Percentiles rank a stretch among this genome's conserved stretches.
phyloP scores from a whole-genome alignment of 2,329 filamentous ascomycete species.

The Leptodontidium sp. region DNA sequence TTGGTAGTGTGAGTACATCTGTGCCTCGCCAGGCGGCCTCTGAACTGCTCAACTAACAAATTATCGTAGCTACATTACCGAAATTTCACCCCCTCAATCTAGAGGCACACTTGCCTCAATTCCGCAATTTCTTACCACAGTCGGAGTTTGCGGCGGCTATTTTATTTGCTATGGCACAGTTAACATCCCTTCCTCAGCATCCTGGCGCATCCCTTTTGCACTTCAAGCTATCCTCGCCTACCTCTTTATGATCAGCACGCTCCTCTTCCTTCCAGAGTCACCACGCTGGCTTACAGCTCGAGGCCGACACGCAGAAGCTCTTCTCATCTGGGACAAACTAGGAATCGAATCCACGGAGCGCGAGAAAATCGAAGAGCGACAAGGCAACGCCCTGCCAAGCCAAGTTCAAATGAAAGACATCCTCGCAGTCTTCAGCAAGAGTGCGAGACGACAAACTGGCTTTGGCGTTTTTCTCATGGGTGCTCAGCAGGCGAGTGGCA shows the following conservation, averaged over 20 bases:
- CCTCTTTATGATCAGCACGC: constrained; percentile 49
- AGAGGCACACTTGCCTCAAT: constrained; percentile 60
- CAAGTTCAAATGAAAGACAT: constrained; percentile 37
- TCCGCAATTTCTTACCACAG: constrained; percentile 60
- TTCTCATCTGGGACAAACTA: constrained; percentile 47
- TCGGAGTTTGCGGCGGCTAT: constrained; percentile 62
- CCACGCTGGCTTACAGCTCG: constrained; percentile 64
- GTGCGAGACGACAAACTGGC: constrained; percentile 56
- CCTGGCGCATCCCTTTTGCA: constrained; percentile 65
- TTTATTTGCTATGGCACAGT: constrained; percentile 67
- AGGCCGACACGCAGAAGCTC: constrained; percentile 57
- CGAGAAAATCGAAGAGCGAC: constrained; percentile 38
- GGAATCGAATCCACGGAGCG: constrained; percentile 39
- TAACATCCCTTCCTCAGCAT: constrained; percentile 54
- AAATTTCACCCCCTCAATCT: constrained; percentile 61
- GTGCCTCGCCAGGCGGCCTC: background rate
- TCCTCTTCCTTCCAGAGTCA: constrained; percentile 59
- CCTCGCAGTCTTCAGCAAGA: constrained; percentile 48
- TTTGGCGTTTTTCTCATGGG: constrained; percentile 65
- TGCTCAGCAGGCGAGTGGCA: constrained; percentile 67
- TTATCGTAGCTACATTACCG: constrained; percentile 58
- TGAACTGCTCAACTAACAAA: background rate
- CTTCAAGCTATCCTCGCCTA: constrained; percentile 54
- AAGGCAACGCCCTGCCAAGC: constrained; percentile 12
- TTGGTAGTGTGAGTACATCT: constrained; percentile 54